Base-by-base conservation (phyloP, 345 rosid genomes). In the Jatropha curcas region DNA sequence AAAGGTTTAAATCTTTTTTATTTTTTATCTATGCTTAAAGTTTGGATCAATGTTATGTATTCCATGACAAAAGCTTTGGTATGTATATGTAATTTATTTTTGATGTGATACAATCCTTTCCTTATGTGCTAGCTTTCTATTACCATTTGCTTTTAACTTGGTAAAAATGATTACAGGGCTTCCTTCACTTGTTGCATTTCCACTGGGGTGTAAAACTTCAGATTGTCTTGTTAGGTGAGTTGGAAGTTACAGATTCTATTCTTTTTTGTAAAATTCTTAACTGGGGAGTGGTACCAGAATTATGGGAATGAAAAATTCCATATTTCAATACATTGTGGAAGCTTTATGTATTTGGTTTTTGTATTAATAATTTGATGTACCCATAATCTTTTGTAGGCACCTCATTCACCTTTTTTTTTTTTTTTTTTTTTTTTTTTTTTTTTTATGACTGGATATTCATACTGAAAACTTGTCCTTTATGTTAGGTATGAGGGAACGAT, bases 141-240 rank as follows among this genome's bases (percentile, higher is more conserved):
- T 39, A 39, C 7, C 43, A 39, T 51, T 52, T 61, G 19, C 52
- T 77, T 76, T 77, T 65, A 74, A 88, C 75, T 65, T 68, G 63
- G 37, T 63, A 16, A 65, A 37, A 62, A 71, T 78, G 46, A 63
- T 71, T 75, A 63, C 87, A 92, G 97, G 97, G 76, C 80, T 94
- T 78, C 97, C 98, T 77, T 89, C 92, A 60, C 58, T 92, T 72
- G 70, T 89, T 79, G 88, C 93, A 72, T 85, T 90, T 78, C 93
- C 98, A 34, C 71, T 87, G 8, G 82, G 88, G 60, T 94, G 98
- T 83, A 85, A 81, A 89, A 81, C 79, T 58, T 80, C 84, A 68
- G 80, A 78, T 59, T 94, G 98, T 77, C 84, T 89, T 58, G 43
- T 80, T 37, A 89, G 97, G 98, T 92, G 82, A 81, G 86, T 78